A percentile compares a stretch with the other conserved stretches of the same genome.
phyloP scores from a whole-genome alignment of 208 protist species.

The Herpetomonas tarakana region DNA sequence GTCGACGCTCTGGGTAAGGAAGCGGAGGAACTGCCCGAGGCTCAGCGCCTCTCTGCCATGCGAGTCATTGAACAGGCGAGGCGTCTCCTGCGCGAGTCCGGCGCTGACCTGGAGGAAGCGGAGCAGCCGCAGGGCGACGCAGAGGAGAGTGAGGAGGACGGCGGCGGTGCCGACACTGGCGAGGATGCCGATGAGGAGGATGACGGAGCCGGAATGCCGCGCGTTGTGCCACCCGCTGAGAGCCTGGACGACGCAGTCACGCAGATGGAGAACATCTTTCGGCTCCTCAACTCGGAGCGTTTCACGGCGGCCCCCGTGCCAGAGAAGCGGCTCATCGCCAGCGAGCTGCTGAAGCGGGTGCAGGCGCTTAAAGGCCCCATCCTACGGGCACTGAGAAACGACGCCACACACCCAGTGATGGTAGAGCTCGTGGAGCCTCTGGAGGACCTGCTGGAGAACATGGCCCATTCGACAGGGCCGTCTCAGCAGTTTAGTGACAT shows the following conservation, averaged over 20 bases:
- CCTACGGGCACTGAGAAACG: conserved; percentile 10
- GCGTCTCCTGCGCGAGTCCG: neutral
- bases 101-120: neutral
- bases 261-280: conserved; percentile 24
- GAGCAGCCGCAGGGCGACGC: conserved; percentile 4
- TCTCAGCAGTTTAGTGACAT: conserved; percentile 31
- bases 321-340: conserved; percentile 20
- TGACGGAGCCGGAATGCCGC: neutral
- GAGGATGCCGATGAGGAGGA: conserved; percentile 12
- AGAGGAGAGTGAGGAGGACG: neutral
- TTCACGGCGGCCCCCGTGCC: conserved; percentile 30
- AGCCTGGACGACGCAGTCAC: neutral
- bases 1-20: conserved; percentile 16
- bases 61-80: neutral
- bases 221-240: conserved; percentile 1
- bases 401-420: conserved; percentile 16
- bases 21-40: neutral
- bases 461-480: conserved; percentile 12
- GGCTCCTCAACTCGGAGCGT: conserved; percentile 35
- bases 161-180: neutral
- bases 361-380: conserved; percentile 17
- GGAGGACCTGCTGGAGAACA: conserved; percentile 36
- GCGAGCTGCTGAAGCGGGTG: conserved; percentile 24
- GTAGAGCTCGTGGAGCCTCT: conserved; percentile 50
- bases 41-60: neutral